A percentile compares a stretch with the other conserved stretches of the same genome.
Evolutionary conservation across 139 green algal genomes (phyloP).

Genomic region (Chlamydomonas asymmetrica): DNA sequence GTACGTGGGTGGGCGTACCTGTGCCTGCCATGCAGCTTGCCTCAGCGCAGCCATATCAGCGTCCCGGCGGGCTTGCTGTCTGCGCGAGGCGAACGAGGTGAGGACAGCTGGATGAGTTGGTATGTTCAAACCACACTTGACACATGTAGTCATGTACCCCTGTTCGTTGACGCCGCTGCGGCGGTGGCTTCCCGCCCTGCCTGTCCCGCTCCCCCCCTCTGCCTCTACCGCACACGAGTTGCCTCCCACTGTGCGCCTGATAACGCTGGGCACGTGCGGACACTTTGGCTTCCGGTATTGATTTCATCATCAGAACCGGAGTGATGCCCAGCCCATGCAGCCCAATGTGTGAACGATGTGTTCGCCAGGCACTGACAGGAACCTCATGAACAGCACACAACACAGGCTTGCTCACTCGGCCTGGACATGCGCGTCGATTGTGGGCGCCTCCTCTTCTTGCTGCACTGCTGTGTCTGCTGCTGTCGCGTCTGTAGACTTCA

Average conservation of each 20-base stretch:
- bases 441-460: neutral
- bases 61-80: conserved; percentile 7
- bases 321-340: too few relatives aligned
- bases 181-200: neutral
- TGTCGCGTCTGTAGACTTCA: neutral
- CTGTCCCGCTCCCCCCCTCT: neutral
- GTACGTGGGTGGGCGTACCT: too few relatives aligned
- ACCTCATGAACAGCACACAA: neutral
- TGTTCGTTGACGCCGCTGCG: neutral
- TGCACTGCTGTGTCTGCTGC: neutral
- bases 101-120: neutral
- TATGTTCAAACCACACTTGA: neutral
- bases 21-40: conserved; percentile 36
- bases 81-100: neutral
- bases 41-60: conserved; percentile 39
- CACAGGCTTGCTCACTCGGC: neutral
- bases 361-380: neutral
- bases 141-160: neutral
- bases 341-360: too few relatives aligned
- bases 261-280: too few relatives aligned
- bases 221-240: neutral
- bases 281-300: too few relatives aligned
- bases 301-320: too few relatives aligned
- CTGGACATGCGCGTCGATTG: neutral
- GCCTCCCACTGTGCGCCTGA: too few relatives aligned